A percentile compares a stretch with the other conserved stretches of the same genome.
phyloP scores from a whole-genome alignment of 495 filamentous ascomycete species.

The Penicillium egyptiacum region DNA sequence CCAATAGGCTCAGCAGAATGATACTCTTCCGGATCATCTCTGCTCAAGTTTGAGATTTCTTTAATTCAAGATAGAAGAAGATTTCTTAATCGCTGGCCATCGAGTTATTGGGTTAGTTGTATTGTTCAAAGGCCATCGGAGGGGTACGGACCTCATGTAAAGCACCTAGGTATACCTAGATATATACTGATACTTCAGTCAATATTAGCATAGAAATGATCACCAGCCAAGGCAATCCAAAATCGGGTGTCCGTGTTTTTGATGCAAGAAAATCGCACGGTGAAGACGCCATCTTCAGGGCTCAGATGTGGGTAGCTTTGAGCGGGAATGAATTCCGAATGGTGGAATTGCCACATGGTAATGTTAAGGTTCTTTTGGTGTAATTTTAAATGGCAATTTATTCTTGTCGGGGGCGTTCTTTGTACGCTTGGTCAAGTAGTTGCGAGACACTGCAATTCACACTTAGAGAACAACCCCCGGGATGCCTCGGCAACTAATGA shows the following conservation, averaged over 20 bases:
- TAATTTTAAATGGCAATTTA: neutral
- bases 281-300: neutral
- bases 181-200: neutral
- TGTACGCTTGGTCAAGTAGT: neutral
- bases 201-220: neutral
- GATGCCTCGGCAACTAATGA: conserved; percentile 4
- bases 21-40: conserved; percentile 15
- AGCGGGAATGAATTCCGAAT: conserved; percentile 3
- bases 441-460: neutral
- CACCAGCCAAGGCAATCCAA: neutral
- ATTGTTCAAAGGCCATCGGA: neutral
- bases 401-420: neutral
- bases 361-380: neutral
- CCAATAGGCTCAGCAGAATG: conserved; percentile 18
- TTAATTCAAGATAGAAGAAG: neutral
- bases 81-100: neutral
- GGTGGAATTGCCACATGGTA: neutral
- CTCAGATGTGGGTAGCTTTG: neutral
- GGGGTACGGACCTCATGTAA: neutral
- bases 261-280: neutral
- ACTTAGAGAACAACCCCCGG: neutral
- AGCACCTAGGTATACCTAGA: no score
- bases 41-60: neutral
- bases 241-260: neutral
- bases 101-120: neutral